Conservation (phyloP, 2,329 filamentous ascomycete species). For the Coleophoma crateriformis region DNA sequence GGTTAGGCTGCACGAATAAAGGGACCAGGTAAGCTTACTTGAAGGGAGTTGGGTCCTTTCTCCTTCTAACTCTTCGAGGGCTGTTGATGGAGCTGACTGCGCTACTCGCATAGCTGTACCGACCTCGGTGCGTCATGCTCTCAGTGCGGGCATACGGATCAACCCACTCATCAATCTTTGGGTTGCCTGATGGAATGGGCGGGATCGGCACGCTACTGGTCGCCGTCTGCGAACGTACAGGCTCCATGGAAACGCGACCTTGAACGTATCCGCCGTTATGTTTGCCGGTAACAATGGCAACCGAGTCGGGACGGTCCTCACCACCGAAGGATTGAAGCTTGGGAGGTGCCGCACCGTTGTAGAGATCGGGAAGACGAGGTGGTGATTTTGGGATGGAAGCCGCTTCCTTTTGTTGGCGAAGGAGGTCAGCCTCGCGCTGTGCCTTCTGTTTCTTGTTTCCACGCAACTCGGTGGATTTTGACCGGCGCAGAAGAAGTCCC, state of each 20-base stretch:
- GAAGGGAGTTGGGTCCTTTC: conserved; percentile 96
- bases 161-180: conserved; percentile 42
- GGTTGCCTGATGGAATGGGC: conserved; percentile 41
- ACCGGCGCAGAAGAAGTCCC: conserved; percentile 58
- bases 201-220: conserved; percentile 40
- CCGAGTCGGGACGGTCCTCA: conserved; percentile 58
- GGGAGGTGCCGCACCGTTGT: conserved; percentile 29
- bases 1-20: conserved; percentile 7
- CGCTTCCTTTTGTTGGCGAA: conserved; percentile 49
- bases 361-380: conserved; percentile 48
- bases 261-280: conserved; percentile 28
- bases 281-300: conserved; percentile 51
- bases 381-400: conserved; percentile 50
- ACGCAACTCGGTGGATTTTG: conserved; percentile 60
- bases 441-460: conserved; percentile 52
- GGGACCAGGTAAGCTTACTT: conserved; percentile 62
- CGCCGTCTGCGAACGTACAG: conserved; percentile 26
- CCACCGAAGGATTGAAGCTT: conserved; percentile 40
- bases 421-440: conserved; percentile 40
- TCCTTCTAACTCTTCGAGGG: conserved; percentile 82
- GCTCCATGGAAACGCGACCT: conserved; percentile 48
- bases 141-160: conserved; percentile 81
- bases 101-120: conserved; percentile 94
- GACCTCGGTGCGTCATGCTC: conserved; percentile 94
- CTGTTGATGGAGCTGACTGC: conserved; percentile 88